Conservation (phyloP, 345 rosid genomes). For the Boechera divaricarpa region DNA sequence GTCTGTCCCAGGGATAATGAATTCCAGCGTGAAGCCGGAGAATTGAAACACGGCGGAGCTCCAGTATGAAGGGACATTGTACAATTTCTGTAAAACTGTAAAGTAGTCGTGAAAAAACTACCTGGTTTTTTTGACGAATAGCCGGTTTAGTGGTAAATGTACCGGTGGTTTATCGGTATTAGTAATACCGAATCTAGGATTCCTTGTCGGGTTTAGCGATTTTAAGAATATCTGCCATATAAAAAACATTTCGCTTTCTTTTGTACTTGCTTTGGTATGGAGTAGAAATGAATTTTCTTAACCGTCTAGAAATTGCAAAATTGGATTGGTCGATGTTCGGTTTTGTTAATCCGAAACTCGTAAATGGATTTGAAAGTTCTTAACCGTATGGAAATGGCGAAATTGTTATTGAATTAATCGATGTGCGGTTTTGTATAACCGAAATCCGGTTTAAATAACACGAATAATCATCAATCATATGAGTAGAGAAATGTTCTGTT, state of each 20-base stretch:
- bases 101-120: conserved; percentile 47
- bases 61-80: conserved; percentile 34
- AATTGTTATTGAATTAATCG: neutral
- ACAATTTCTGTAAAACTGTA: conserved; percentile 69
- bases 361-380: neutral
- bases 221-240: conserved; percentile 20
- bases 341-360: conserved; percentile 5
- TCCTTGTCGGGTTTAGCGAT: conserved; percentile 18
- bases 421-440: neutral
- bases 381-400: neutral
- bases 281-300: neutral
- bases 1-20: conserved; percentile 67
- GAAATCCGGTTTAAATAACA: neutral
- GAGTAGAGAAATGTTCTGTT: conserved; percentile 19
- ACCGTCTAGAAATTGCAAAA: neutral
- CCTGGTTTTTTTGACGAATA: neutral
- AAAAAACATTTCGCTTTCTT: neutral
- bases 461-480: neutral
- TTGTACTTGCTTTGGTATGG: conserved; percentile 4
- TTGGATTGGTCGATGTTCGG: neutral
- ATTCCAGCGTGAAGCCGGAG: conserved; percentile 79
- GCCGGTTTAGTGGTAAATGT: conserved; percentile 27
- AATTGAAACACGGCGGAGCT: conserved; percentile 44
- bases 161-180: conserved; percentile 23
- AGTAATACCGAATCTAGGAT: conserved; percentile 28